Base-by-base conservation (phyloP, 108 stramenopile species). In the Fragilariopsis cylindrus region DNA sequence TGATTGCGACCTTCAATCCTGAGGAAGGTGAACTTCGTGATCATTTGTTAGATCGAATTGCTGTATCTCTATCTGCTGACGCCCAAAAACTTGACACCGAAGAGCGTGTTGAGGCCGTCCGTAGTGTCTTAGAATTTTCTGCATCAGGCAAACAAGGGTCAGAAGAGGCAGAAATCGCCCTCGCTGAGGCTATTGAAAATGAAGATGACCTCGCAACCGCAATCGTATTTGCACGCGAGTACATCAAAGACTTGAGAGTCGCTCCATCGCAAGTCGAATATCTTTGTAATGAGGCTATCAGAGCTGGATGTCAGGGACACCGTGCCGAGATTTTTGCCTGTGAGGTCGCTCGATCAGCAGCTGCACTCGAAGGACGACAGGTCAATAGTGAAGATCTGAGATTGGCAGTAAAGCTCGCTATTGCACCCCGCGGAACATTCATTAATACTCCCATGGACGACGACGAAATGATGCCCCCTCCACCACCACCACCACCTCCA, bases 11-110 rank as follows among this genome's bases (percentile, higher is more conserved):
- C 1, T 96, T 95, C 85, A 98, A 98, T 77, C 98, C 98, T 7
- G 98, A 98, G 64, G 98, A 98, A 79, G 96, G 95, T n/a, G 97
- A 97, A 79, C 83, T 98, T 49, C 84, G 97, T 11, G 96, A 97
- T 68, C 96, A 97, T 75, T 79, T 98, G 43, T 84, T 97, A 49
- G 98, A 98, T 84, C 84, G 98, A 42, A 96, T 98, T 72, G 94
- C 97, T 42, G 85, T 98, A 18, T 73, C 95, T 13, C 83, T 98
- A 7, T 91, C 88, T 55, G 97, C 94, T 0, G 93, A 98, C 79
- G 95, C 98, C 19, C 78, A 87, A 30, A 80, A 75, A 18, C 84
- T 98, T 68, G 84, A 90, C 46, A 74, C 93, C 72, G 74, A 54
- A 8, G 79, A 88, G 53, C 92, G 98, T 68, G 92, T 97, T 13